These are phyloP conservation scores for Setaria italica DNA, from an alignment of 202 grass and related monocot genomes.

Conservation along the genomic window DNA sequence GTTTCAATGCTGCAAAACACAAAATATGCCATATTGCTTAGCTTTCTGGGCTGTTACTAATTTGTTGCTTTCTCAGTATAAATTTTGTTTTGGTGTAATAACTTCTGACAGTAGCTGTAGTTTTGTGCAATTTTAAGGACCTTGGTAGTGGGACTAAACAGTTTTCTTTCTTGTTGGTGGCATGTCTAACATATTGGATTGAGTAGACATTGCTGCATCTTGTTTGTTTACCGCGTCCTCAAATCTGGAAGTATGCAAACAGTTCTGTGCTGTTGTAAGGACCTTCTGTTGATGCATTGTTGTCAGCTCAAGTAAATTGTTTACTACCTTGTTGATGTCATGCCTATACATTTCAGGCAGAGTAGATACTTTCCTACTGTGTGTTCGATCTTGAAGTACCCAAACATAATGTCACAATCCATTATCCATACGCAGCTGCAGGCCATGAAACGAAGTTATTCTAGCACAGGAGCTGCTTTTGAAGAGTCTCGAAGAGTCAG, in stretches of 20 bases:
- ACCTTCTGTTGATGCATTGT: background rate
- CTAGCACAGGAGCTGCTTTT: slow-evolving; percentile 1
- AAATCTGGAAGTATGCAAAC: slow-evolving; percentile 16
- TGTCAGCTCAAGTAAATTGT: slow-evolving; percentile 17
- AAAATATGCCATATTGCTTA: background rate
- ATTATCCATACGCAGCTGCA: slow-evolving; percentile 29
- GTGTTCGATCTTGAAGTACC: background rate
- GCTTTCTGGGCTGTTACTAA: background rate
- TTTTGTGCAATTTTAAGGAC: slow-evolving; percentile 27
- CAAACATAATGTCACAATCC: slow-evolving; percentile 12
- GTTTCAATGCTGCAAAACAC: background rate
- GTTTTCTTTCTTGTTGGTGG: background rate
- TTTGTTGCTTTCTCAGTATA: background rate
- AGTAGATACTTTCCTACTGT: background rate
- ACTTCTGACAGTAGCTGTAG: background rate
- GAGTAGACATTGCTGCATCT: background rate
- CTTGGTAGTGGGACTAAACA: background rate
- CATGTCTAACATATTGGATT: background rate
- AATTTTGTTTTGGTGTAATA: background rate
- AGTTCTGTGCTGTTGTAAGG: background rate
- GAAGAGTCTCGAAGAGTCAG: slow-evolving; percentile 55
- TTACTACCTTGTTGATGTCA: background rate
- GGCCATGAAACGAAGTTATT: slow-evolving; percentile 51
- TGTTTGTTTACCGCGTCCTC: background rate
- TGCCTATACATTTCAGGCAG: background rate